phyloP scores from a whole-genome alignment of 331 rosid species.

The Quercus lobata region DNA sequence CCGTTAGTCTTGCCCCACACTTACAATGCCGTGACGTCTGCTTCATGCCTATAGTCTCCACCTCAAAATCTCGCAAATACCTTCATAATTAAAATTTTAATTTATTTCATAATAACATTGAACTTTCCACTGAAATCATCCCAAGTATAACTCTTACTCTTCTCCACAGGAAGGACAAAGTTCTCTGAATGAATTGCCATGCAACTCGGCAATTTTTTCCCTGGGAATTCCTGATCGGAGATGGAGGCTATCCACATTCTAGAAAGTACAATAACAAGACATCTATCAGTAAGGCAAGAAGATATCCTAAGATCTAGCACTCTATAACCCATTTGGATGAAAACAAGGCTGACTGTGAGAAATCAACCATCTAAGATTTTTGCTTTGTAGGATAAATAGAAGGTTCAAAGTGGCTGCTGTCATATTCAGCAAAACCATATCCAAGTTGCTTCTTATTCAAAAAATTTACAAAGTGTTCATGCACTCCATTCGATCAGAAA shows the following conservation, averaged over 20 bases:
- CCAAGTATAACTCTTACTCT: conserved; percentile 56
- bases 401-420: too few species aligned
- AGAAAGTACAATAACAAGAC: not conserved
- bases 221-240: conserved; percentile 97
- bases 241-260: conserved; percentile 99
- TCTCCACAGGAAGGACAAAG: conserved; percentile 84
- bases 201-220: conserved; percentile 93
- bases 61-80: conserved; percentile 95
- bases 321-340: too few species aligned
- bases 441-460: too few species aligned
- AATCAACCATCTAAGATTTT: too few species aligned
- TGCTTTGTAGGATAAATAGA: too few species aligned
- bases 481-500: too few species aligned
- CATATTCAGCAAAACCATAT: too few species aligned
- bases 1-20: conserved; percentile 80
- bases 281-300: too few species aligned
- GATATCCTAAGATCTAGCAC: too few species aligned
- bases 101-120: too few species aligned
- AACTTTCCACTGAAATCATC: not conserved
- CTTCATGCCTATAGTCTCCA: conserved; percentile 91
- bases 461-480: too few species aligned
- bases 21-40: conserved; percentile 83
- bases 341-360: too few species aligned
- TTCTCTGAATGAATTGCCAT: conserved; percentile 97
- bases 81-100: conserved; percentile 35